These are phyloP conservation scores for Parafenestella ontariensis DNA, from an alignment of 2,329 filamentous ascomycete species.

Conservation along the genomic window DNA sequence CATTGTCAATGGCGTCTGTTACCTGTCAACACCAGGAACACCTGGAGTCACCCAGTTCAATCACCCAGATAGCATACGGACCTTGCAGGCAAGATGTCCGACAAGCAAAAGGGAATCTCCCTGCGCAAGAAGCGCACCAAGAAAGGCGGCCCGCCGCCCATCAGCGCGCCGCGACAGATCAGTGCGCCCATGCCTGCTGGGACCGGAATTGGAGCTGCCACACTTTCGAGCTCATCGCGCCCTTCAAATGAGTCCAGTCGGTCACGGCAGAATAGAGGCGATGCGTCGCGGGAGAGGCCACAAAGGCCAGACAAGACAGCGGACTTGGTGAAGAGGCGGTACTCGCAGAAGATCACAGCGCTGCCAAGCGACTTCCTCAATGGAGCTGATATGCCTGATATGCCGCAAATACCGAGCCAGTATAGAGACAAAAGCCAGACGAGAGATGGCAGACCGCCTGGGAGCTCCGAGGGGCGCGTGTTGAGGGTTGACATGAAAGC, in stretches of 20 bases:
- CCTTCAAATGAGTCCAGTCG: slow-evolving; percentile 48
- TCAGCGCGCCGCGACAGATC: slow-evolving; percentile 66
- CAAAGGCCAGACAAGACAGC: slow-evolving; percentile 63
- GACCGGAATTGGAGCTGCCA: slow-evolving; percentile 32
- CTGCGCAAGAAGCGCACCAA: slow-evolving; percentile 69
- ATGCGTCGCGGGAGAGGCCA: slow-evolving; percentile 49
- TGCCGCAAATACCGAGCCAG: slow-evolving; percentile 68
- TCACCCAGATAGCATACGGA: not conserved
- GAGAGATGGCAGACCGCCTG: slow-evolving; percentile 57
- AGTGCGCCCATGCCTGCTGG: slow-evolving; percentile 48
- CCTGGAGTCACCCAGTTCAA: slow-evolving; percentile 1
- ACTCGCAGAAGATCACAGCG: slow-evolving; percentile 90
- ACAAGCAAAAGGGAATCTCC: slow-evolving; percentile 63
- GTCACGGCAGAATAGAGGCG: slow-evolving; percentile 39
- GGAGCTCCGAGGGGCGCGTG: slow-evolving; percentile 58
- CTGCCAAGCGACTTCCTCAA: slow-evolving; percentile 72
- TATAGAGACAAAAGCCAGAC: slow-evolving; percentile 60
- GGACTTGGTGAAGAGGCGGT: slow-evolving; percentile 91
- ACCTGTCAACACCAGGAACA: slow-evolving; percentile 10
- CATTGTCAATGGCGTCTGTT: slow-evolving; percentile 3
- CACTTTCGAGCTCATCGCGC: slow-evolving; percentile 45
- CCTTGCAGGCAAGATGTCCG: slow-evolving; percentile 53
- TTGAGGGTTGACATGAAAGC: slow-evolving; percentile 78
- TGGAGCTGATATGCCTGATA: slow-evolving; percentile 67
- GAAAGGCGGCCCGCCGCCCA: slow-evolving; percentile 55